Evolutionary conservation across 306 rosid genomes (phyloP), one percentile per base, ranked within the genome.

Genomic region (Cucurbita pepo): DNA sequence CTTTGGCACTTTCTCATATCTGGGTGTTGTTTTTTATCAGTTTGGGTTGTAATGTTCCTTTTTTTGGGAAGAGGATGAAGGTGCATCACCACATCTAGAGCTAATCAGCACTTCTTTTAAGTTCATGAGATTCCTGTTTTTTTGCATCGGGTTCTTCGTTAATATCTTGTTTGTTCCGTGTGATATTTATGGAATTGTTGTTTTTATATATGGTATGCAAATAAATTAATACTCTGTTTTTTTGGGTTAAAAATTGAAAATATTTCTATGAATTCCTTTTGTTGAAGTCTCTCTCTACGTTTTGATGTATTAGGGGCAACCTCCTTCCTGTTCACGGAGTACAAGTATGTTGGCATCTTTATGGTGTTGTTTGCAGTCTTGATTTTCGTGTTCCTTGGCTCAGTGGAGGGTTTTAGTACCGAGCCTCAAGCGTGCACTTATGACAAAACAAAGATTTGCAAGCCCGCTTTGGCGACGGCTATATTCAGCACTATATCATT

Each of bases 381-480:
- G 88, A 94, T 91, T 72, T 91, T 94, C 77, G 77, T 91, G 25
- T 91, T 94, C 89, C 99, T 94, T 79, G 99, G 96, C 44, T 91
- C 97, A 3, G 99, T 94, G 77, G 87, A 94, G 90, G 86, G 96
- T 61, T 94, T 94, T 85, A 94, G 95, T 79, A 89, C 97, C 8
- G 89, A 87, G 56, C 30, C 77, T 75, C 91, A 74, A 76, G 72
- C 85, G 14, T 94, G 96, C 86, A 75, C 85, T 3, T 89, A 74
- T 80, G 96, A 94, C 54, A 7, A 76, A 75, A 82, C 89, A 51
- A 90, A 80, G 80, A 16, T 54, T 10, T 94, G 98, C 38, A 94
- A 89, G 82, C 98, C 97, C 30, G 98, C 98, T 58, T 89, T 94
- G 53, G 92, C 95, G 2, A 94, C 94, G 21, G 97, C 97, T 69